Evolutionary conservation across 352 stramenopile genomes (phyloP), one percentile per base, ranked within the genome.

Genomic region (Blastocystis sp.): DNA sequence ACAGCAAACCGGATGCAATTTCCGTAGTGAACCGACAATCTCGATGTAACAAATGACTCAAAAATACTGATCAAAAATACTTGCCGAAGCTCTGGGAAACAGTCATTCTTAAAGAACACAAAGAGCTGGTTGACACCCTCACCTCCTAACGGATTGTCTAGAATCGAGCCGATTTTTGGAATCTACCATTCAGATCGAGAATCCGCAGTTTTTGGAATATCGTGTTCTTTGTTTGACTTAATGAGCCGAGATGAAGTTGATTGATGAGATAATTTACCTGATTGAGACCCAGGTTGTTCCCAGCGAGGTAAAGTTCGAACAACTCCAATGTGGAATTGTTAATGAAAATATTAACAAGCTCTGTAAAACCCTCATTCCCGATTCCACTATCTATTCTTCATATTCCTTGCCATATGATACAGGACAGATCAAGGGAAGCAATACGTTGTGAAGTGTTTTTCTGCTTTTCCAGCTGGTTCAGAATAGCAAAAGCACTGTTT

Each of bases 191-290:
- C 2, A 85, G 73, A 26, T 85, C 20, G 24, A 85, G 73, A n/a
- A 66, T 4, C 7, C 47, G 73, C 20, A 85, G 73, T 8, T 85
- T 6, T 7, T 50, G 73, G 73, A 85, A 85, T 30, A 85, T 50
- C 39, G 34, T 37, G 56, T 66, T 20, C 30, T 30, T 64, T 5
- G 56, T 5, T 45, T 5, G 16, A 16, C 1, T 55, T n/a, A 24
- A 30, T 37, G 24, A 45, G 39, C 39, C 66, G 1, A 85, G 5
- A 43, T 65, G 73, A 16, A 85, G n/a, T n/a, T 85, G 73, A 43
- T 85, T 64, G n/a, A 68, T 65, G 18, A 85, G 73, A 37, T 68
- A 85, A 50, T 54, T 66, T 26, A 85, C 54, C 50, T 85, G 73
- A 26, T 85, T 85, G 47, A 26, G 9, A 41, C 47, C 54, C 34